These are phyloP conservation scores for Stemphylium lycopersici DNA, from an alignment of 2,329 filamentous ascomycete species.

Conservation along the genomic window DNA sequence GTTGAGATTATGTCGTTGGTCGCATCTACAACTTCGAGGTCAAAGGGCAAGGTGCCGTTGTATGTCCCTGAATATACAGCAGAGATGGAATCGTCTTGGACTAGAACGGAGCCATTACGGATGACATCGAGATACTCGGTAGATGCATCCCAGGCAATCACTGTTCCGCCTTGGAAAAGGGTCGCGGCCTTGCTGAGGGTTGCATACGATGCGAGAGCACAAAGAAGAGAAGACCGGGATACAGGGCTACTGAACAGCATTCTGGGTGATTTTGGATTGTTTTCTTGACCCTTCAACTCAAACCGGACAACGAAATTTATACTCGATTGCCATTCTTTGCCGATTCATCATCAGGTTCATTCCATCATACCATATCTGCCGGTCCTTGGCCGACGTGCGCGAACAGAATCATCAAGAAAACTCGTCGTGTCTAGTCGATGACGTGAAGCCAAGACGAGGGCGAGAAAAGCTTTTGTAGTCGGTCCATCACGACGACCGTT, in stretches of 20 bases:
- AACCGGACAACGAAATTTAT: constrained; percentile 4
- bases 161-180: constrained; percentile 42
- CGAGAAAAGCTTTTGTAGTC: neutral
- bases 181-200: constrained; percentile 4
- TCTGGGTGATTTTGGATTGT: neutral
- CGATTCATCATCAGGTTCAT: neutral
- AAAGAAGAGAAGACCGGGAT: neutral
- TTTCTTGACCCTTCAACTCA: neutral
- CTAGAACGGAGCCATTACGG: constrained; percentile 51
- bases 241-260: neutral
- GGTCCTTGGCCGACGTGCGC: constrained; percentile 1
- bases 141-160: constrained; percentile 51
- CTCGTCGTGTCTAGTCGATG: neutral
- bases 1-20: constrained; percentile 59
- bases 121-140: constrained; percentile 47
- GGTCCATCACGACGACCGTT: neutral
- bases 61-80: constrained; percentile 10
- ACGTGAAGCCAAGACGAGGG: constrained; percentile 8
- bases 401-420: neutral
- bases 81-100: constrained; percentile 49
- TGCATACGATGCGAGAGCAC: constrained; percentile 1
- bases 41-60: constrained; percentile 24
- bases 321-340: neutral
- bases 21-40: constrained; percentile 52
- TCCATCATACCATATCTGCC: constrained; percentile 1